Conservation (phyloP, 2,329 filamentous ascomycete species). For the Colletotrichum agaves region DNA sequence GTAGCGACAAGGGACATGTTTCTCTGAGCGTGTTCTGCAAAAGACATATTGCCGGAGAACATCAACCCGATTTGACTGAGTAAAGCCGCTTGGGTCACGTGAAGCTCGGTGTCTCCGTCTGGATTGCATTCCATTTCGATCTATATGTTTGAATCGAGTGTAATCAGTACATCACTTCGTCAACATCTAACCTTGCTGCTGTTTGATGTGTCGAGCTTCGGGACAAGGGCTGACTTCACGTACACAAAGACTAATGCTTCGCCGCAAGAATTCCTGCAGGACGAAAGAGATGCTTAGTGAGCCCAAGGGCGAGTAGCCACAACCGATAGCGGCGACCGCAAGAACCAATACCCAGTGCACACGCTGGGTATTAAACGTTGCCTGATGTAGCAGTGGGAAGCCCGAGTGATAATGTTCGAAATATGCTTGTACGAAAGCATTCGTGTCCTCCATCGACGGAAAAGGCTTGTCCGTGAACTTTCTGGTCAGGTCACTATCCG, state of each 20-base stretch:
- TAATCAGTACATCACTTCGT: neutral
- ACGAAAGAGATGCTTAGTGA: neutral
- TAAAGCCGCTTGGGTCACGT: neutral
- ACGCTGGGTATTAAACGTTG: neutral
- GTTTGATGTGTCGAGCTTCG: too few relatives aligned
- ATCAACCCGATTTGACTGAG: conserved; percentile 13
- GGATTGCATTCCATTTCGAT: neutral
- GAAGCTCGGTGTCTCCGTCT: neutral
- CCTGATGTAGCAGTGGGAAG: neutral
- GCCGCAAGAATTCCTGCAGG: neutral
- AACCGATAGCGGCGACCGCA: neutral
- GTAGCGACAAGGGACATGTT: conserved; percentile 18
- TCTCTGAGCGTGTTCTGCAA: conserved; percentile 7
- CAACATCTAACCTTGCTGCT: too few relatives aligned
- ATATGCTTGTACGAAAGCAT: neutral
- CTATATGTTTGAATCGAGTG: neutral
- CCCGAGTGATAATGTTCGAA: neutral
- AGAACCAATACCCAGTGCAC: neutral
- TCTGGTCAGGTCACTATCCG: neutral
- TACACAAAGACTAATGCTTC: neutral
- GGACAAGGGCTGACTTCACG: neutral
- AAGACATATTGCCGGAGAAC: conserved; percentile 19
- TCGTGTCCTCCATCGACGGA: neutral
- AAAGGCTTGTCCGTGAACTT: neutral
- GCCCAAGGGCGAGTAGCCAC: neutral